Conservation (phyloP, 2,329 filamentous ascomycete genomes). For the Chaetomiaceae sp. region DNA sequence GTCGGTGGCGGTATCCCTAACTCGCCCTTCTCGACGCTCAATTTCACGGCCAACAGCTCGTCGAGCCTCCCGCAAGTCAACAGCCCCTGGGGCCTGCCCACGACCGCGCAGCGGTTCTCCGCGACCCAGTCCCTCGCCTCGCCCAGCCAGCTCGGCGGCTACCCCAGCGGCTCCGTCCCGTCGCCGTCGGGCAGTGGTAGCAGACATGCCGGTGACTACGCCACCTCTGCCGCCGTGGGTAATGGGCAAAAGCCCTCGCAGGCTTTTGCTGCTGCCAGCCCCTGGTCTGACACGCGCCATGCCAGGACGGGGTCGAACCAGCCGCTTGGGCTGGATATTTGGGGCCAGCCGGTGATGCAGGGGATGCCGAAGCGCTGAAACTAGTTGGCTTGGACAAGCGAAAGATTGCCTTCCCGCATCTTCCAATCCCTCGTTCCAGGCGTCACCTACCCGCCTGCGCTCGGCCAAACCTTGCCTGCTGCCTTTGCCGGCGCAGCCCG, state of each 20-base stretch:
- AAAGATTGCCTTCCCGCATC: too few species aligned
- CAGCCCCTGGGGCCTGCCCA: conserved; percentile 30
- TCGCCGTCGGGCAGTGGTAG: neutral
- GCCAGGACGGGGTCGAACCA: neutral
- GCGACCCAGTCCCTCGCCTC: conserved; percentile 10
- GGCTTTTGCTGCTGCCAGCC: neutral
- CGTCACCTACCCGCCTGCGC: too few species aligned
- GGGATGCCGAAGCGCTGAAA: too few species aligned
- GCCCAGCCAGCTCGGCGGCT: neutral
- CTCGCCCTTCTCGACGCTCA: conserved; percentile 27
- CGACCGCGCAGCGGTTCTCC: conserved; percentile 9
- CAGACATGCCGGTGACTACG: neutral
- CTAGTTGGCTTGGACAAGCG: too few species aligned
- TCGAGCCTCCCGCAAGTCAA: conserved; percentile 33
- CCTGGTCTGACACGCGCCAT: conserved; percentile 4
- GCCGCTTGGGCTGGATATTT: neutral
- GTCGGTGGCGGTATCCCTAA: conserved; percentile 4
- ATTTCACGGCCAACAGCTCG: conserved; percentile 27
- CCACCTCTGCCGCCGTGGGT: neutral
- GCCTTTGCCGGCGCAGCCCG: too few species aligned
- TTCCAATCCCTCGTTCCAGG: too few species aligned
- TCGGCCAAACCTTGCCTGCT: too few species aligned
- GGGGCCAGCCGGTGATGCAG: neutral
- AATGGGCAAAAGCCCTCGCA: neutral
- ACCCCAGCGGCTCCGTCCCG: neutral